Percentiles rank a stretch among this genome's conserved stretches.
Evolutionary conservation across 2,329 filamentous ascomycete species (phyloP).

Genomic region (Cladosporium austrohemisphaericum): DNA sequence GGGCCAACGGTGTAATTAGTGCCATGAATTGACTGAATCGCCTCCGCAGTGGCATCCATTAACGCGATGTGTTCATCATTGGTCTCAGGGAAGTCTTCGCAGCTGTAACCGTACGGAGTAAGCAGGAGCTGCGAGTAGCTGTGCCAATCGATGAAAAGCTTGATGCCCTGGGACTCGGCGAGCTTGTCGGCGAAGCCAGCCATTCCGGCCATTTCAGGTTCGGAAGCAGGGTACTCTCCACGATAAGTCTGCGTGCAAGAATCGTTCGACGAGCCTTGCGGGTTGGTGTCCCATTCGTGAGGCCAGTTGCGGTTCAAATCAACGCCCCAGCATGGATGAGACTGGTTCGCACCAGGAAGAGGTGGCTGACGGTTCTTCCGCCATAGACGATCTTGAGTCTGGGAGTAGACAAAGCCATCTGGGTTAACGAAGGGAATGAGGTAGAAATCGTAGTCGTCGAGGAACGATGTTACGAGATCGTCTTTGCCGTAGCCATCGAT

Average conservation of each 20-base stretch:
- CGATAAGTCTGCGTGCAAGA: conserved; percentile 50
- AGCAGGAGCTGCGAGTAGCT: conserved; percentile 60
- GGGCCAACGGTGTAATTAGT: conserved; percentile 40
- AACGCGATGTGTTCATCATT: conserved; percentile 51
- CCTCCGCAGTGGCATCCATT: conserved; percentile 46
- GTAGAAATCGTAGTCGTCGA: conserved; percentile 25
- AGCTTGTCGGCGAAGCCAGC: conserved; percentile 13
- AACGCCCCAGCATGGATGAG: conserved; percentile 45
- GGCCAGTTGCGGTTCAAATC: conserved; percentile 60
- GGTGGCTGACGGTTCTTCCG: conserved; percentile 54
- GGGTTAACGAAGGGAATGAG: conserved; percentile 26
- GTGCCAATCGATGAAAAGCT: conserved; percentile 63
- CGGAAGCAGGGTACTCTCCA: conserved; percentile 37
- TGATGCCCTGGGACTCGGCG: conserved; percentile 33
- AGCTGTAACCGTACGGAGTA: conserved; percentile 58
- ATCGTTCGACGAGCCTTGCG: conserved; percentile 47
- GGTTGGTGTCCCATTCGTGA: conserved; percentile 41
- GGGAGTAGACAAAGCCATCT: conserved; percentile 55
- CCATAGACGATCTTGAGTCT: conserved; percentile 57
- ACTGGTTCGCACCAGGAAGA: conserved; percentile 24
- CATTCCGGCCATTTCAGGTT: conserved; percentile 44
- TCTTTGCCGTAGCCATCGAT: conserved; percentile 22
- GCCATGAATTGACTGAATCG: conserved; percentile 54
- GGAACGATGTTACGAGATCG: conserved; percentile 16
- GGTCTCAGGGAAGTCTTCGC: conserved; percentile 42